Conservation (phyloP, 1,284 basidiomycete genomes). For the Acaromyces ingoldii region DNA sequence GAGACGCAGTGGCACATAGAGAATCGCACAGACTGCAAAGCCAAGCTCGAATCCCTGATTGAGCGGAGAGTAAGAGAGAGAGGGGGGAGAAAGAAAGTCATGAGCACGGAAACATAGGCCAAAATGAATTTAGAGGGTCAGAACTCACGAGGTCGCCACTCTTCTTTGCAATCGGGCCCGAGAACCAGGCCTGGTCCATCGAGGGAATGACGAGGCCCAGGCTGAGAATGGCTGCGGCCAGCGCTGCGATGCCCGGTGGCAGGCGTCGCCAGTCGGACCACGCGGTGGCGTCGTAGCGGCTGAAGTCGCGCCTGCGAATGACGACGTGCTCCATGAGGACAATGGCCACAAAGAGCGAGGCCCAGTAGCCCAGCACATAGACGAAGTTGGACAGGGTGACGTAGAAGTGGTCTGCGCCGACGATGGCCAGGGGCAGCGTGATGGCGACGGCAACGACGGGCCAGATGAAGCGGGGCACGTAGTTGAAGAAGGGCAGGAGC, state of each 20-base stretch:
- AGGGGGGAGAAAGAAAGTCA: too few relatives aligned
- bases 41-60: constrained; percentile 53
- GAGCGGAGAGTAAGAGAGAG: too few relatives aligned
- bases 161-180: constrained; percentile 39
- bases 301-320: constrained; percentile 56
- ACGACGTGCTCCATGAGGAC: constrained; percentile 61
- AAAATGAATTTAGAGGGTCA: too few relatives aligned
- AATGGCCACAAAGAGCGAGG: constrained; percentile 61
- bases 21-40: constrained; percentile 37
- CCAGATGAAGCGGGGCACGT: constrained; percentile 79
- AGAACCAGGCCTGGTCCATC: constrained; percentile 48
- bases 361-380: constrained; percentile 64
- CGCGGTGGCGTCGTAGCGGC: constrained; percentile 59
- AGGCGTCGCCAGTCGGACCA: constrained; percentile 59
- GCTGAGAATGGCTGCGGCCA: constrained; percentile 31
- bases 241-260: constrained; percentile 59
- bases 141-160: constrained; percentile 51
- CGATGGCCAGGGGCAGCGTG: constrained; percentile 62
- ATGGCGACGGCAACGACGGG: constrained; percentile 75
- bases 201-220: constrained; percentile 45
- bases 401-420: constrained; percentile 62
- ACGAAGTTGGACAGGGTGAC: constrained; percentile 59
- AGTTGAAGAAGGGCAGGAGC: constrained; percentile 58
- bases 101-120: too few relatives aligned
- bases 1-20: constrained; percentile 44